phyloP scores from a whole-genome alignment of 495 filamentous ascomycete genomes.

The Xylaria grammica region DNA sequence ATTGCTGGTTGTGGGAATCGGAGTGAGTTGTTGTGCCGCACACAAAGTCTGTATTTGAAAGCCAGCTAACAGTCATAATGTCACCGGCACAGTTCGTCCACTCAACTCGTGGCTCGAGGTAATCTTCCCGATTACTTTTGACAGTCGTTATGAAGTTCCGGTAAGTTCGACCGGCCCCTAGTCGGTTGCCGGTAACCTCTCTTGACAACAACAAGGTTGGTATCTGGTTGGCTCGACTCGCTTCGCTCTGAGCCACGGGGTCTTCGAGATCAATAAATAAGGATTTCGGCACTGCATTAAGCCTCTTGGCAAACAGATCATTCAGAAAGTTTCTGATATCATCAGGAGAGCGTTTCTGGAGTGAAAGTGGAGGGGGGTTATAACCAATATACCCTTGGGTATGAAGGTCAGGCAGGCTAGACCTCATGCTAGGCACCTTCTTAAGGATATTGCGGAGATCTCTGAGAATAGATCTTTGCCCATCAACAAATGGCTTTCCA shows the following conservation, averaged over 20 bases:
- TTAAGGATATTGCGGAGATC: slow-evolving; percentile 33
- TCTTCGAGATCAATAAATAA: slow-evolving; percentile 39
- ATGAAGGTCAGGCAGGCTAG: slow-evolving; percentile 26
- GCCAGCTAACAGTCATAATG: slow-evolving; percentile 63
- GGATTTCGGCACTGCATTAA: slow-evolving; percentile 19
- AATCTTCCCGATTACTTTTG: slow-evolving; percentile 50
- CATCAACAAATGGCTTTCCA: slow-evolving; percentile 11
- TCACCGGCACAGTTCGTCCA: slow-evolving; percentile 65
- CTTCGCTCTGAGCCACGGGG: slow-evolving; percentile 29
- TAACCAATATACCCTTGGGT: slow-evolving; percentile 22
- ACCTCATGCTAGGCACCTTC: slow-evolving; percentile 21
- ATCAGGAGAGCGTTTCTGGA: slow-evolving; percentile 27
- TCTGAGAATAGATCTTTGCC: slow-evolving; percentile 10
- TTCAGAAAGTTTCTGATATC: slow-evolving; percentile 44
- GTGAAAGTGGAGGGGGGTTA: slow-evolving; percentile 24
- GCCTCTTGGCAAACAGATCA: slow-evolving; percentile 35
- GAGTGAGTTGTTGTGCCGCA: slow-evolving; percentile 75
- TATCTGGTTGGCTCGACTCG: slow-evolving; percentile 33
- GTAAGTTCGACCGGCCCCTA: slow-evolving; percentile 36
- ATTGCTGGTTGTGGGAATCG: slow-evolving; percentile 79
- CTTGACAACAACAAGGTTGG: slow-evolving; percentile 45
- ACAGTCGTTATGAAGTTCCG: slow-evolving; percentile 47
- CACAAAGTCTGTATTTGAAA: slow-evolving; percentile 54
- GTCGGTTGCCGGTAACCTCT: slow-evolving; percentile 44
- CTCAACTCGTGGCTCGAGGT: slow-evolving; percentile 47